Conservation (phyloP, 441 rosid species). For the Viola pubescens region DNA sequence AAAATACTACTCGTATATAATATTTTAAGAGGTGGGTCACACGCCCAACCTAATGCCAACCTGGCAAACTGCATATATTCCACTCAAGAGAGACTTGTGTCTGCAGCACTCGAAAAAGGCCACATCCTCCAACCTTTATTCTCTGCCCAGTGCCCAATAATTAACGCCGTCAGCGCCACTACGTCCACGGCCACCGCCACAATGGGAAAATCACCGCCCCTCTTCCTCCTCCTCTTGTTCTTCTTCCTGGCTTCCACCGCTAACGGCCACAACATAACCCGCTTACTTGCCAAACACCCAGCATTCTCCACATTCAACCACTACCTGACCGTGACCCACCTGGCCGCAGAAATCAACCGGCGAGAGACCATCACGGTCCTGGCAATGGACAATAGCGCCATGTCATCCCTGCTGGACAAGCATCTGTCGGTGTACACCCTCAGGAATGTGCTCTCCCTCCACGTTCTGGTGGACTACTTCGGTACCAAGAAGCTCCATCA, state of each 20-base stretch:
- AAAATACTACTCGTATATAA: no score
- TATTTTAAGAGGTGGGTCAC: no score
- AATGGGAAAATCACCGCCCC: slow-evolving; percentile 22
- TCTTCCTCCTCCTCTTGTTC: slow-evolving; percentile 22
- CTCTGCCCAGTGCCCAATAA: no score
- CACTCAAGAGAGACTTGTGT: not conserved
- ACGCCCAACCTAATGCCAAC: slow-evolving; percentile 2
- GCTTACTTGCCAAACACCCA: slow-evolving; percentile 65
- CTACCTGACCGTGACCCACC: slow-evolving; percentile 75
- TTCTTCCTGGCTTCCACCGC: slow-evolving; percentile 22
- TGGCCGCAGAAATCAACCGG: slow-evolving; percentile 84
- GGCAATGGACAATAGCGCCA: slow-evolving; percentile 78
- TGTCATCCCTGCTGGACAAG: slow-evolving; percentile 49
- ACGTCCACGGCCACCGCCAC: slow-evolving; percentile 10
- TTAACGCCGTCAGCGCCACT: no score
- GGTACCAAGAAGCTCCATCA: slow-evolving; percentile 90
- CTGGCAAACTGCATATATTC: slow-evolving; percentile 9
- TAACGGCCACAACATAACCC: slow-evolving; percentile 68
- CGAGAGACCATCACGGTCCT: slow-evolving; percentile 82
- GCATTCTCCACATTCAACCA: slow-evolving; percentile 86
- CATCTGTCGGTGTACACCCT: slow-evolving; percentile 59
- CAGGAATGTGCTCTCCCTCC: slow-evolving; percentile 77
- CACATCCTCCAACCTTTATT: not conserved
- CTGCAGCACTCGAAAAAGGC: not conserved
- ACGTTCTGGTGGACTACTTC: slow-evolving; percentile 82